Conservation (phyloP, 2,329 filamentous ascomycete species). For the Fragosphaeria purpurea region DNA sequence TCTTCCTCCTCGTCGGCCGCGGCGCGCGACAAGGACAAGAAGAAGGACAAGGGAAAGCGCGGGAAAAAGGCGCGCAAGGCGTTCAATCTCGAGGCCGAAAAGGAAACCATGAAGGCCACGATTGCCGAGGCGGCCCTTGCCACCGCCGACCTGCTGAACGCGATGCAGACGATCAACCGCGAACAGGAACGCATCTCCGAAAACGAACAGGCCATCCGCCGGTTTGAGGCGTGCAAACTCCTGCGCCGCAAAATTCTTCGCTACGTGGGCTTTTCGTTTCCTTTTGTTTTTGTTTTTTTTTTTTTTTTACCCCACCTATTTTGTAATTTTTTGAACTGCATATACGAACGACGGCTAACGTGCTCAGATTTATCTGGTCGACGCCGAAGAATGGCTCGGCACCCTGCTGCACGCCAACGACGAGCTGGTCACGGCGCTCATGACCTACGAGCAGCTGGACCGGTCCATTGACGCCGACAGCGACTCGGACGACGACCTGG, state of each 20-base stretch:
- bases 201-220: slow-evolving; percentile 61
- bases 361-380: slow-evolving; percentile 69
- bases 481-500: slow-evolving; percentile 58
- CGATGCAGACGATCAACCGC: slow-evolving; percentile 80
- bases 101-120: slow-evolving; percentile 74
- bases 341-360: no score
- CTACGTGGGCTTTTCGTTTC: slow-evolving; percentile 46
- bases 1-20: slow-evolving; percentile 12
- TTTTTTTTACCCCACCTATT: not conserved
- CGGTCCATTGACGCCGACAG: slow-evolving; percentile 69
- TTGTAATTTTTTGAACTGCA: not conserved
- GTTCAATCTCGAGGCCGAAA: slow-evolving; percentile 82
- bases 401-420: slow-evolving; percentile 90
- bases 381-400: slow-evolving; percentile 85
- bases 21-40: slow-evolving; percentile 34
- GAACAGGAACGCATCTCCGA: slow-evolving; percentile 82
- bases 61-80: slow-evolving; percentile 50
- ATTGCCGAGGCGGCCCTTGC: slow-evolving; percentile 85
- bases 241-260: slow-evolving; percentile 76
- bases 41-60: slow-evolving; percentile 39
- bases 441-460: slow-evolving; percentile 91
- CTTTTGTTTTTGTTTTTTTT: no score
- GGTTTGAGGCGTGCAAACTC: slow-evolving; percentile 79
- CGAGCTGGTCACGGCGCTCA: slow-evolving; percentile 84
- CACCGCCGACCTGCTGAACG: slow-evolving; percentile 82